phyloP scores from a whole-genome alignment of 2,329 filamentous ascomycete species.

The Colletotrichum sp. region DNA sequence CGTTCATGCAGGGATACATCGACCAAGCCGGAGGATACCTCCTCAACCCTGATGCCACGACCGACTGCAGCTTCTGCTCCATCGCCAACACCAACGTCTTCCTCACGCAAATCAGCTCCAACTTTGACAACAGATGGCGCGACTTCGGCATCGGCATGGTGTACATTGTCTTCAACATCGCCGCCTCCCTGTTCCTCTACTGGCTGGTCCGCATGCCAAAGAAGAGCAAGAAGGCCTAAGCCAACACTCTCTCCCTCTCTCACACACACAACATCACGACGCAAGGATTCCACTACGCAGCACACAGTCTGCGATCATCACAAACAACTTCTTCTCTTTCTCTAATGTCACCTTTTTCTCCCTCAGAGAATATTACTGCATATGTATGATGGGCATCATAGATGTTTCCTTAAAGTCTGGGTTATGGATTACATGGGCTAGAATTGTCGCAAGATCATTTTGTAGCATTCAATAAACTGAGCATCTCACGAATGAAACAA shows the following conservation, averaged over 20 bases:
- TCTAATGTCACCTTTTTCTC: neutral
- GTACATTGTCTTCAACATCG: slow-evolving; percentile 55
- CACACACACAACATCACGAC: neutral
- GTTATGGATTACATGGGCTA: neutral
- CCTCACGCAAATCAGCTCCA: slow-evolving; percentile 42
- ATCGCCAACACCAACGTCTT: slow-evolving; percentile 42
- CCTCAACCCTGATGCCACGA: slow-evolving; percentile 43
- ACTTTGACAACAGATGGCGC: slow-evolving; percentile 56
- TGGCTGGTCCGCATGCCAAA: slow-evolving; percentile 44
- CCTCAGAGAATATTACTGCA: neutral
- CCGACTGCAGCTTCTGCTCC: slow-evolving; percentile 49
- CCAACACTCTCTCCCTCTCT: neutral
- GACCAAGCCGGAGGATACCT: slow-evolving; percentile 50
- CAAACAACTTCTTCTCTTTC: neutral
- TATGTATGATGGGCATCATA: neutral
- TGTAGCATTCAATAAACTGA: neutral
- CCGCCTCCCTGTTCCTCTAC: slow-evolving; percentile 52
- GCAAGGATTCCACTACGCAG: neutral
- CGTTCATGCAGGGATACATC: slow-evolving; percentile 54
- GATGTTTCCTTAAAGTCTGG: neutral
- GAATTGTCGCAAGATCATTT: neutral
- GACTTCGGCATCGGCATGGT: slow-evolving; percentile 60
- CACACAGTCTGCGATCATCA: neutral
- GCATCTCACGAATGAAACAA: neutral
- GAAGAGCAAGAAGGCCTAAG: slow-evolving; percentile 20